Evolutionary conservation across 306 rosid genomes (phyloP).

Genomic region (Medicago arabica): DNA sequence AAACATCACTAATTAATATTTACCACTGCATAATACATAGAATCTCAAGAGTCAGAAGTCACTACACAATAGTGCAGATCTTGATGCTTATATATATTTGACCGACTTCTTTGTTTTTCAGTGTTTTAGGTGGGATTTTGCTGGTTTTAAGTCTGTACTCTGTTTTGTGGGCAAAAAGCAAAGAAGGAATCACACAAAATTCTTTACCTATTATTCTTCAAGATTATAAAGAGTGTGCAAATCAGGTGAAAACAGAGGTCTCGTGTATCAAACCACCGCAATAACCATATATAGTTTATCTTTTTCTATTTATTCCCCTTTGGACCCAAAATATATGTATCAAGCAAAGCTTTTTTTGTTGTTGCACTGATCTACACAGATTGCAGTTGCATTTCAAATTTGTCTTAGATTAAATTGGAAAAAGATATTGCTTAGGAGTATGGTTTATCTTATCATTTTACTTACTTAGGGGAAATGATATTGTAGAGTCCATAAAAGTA

Average conservation of each 20-base stretch:
- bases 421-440: not conserved
- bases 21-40: too few species aligned
- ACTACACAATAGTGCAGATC: too few species aligned
- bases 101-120: conserved; percentile 23
- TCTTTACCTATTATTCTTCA: conserved; percentile 33
- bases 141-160: conserved; percentile 51
- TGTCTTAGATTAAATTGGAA: too few species aligned
- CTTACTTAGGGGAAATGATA: not conserved
- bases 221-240: conserved; percentile 30
- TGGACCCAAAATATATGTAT: too few species aligned
- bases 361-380: not conserved
- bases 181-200: conserved; percentile 33
- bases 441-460: not conserved
- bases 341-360: too few species aligned
- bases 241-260: conserved; percentile 37
- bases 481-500: not conserved
- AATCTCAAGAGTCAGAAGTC: too few species aligned
- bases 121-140: conserved; percentile 52
- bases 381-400: too few species aligned
- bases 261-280: not conserved
- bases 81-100: not conserved
- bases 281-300: not conserved
- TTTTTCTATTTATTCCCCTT: not conserved
- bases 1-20: too few species aligned
- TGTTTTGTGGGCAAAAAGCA: conserved; percentile 57